Conservation (phyloP, 192 early-diverging fungal species). For the Backusella luteola region DNA sequence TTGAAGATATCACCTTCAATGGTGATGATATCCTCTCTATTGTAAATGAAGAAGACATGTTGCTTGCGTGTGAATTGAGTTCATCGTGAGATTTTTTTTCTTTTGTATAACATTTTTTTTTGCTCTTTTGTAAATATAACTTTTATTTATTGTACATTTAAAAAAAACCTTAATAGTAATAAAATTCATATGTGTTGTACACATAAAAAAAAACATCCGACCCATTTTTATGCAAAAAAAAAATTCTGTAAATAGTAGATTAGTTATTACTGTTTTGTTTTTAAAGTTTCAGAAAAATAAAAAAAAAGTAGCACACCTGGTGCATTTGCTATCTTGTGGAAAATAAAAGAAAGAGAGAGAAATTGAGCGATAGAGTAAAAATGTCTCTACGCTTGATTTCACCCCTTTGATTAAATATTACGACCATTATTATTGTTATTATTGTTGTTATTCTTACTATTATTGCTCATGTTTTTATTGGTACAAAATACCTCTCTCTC, state of each 20-base stretch:
- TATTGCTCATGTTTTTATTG: slow-evolving; percentile 17
- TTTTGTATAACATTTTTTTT: background rate
- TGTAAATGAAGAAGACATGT: slow-evolving; percentile 21
- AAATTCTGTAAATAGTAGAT: background rate
- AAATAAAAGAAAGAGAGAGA: background rate
- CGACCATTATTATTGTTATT: background rate
- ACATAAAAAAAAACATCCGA: background rate
- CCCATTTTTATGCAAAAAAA: slow-evolving; percentile 1
- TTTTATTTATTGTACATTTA: slow-evolving; percentile 4
- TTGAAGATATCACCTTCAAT: background rate
- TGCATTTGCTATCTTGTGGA: background rate
- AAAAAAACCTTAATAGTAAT: background rate
- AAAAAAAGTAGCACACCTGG: background rate
- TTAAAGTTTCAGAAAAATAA: slow-evolving; percentile 5
- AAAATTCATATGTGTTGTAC: slow-evolving; percentile 4
- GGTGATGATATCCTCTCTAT: slow-evolving; percentile 12
- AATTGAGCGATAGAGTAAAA: background rate
- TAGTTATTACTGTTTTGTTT: background rate
- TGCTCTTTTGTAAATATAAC: background rate
- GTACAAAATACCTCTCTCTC: background rate
- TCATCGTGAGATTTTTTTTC: slow-evolving; percentile 9
- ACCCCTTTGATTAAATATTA: background rate
- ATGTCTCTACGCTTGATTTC: background rate
- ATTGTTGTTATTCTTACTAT: slow-evolving; percentile 15
- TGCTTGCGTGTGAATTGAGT: slow-evolving; percentile 19